A percentile compares a stretch with the other conserved stretches of the same genome.
Conservation (phyloP, 1,139 yeast genomes). For the Spathaspora sp. region DNA sequence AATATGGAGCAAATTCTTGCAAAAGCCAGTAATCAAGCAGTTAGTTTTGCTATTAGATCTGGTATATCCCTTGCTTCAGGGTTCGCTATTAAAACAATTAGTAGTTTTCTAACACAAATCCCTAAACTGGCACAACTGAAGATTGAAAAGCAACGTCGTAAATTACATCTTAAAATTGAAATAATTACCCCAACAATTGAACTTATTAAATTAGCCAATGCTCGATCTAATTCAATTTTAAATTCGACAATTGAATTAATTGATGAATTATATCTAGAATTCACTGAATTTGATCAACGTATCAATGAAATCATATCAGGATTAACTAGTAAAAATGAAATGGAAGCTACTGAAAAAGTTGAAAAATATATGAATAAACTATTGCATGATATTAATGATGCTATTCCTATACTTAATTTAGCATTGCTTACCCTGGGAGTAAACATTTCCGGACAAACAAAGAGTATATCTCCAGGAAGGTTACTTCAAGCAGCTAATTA, state of each 20-base stretch:
- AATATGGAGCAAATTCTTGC: constrained; percentile 45
- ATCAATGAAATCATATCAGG: constrained; percentile 33
- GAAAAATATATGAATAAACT: constrained; percentile 51
- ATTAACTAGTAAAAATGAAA: constrained; percentile 29
- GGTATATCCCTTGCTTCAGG: constrained; percentile 77
- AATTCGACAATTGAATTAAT: constrained; percentile 59
- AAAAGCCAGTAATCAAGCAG: constrained; percentile 77
- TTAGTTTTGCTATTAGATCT: constrained; percentile 75
- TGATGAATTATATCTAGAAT: constrained; percentile 55
- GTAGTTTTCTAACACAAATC: constrained; percentile 56
- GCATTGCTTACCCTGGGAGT: constrained; percentile 74
- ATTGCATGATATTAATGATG: constrained; percentile 57
- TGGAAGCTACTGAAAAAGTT: constrained; percentile 46
- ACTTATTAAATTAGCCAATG: constrained; percentile 64
- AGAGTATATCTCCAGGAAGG: constrained; percentile 62
- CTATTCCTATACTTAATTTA: constrained; percentile 68
- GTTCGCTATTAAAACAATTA: constrained; percentile 67
- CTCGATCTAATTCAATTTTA: constrained; percentile 68
- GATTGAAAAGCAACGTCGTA: constrained; percentile 41
- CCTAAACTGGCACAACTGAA: constrained; percentile 56
- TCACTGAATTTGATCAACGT: constrained; percentile 56
- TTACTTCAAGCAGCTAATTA: constrained; percentile 62
- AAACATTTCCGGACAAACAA: constrained; percentile 51
- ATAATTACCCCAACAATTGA: constrained; percentile 72
- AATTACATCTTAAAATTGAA: constrained; percentile 59